Conservation (phyloP, 2,329 filamentous ascomycete genomes). For the Emydomyces testavorans region DNA sequence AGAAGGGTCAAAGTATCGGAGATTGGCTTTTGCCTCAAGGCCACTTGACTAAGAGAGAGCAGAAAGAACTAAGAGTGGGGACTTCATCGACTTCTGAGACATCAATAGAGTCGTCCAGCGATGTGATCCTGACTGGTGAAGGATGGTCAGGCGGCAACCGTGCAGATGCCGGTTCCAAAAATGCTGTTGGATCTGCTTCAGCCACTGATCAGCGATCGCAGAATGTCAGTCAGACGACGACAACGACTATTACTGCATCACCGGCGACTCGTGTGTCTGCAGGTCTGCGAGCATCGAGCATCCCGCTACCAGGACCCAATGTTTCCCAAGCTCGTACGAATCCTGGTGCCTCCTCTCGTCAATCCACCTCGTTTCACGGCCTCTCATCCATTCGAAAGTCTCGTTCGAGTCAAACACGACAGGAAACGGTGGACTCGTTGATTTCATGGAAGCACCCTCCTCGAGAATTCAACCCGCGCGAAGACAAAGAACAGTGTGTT, state of each 20-base stretch:
- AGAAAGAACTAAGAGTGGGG: not conserved
- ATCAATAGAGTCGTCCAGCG: not conserved
- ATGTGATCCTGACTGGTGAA: not conserved
- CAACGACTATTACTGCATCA: not conserved
- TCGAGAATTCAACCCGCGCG: not conserved
- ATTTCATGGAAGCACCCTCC: not conserved
- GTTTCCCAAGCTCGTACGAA: not conserved
- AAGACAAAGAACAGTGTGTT: constrained; percentile 7
- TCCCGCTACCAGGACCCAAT: not conserved
- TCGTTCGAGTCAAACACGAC: not conserved
- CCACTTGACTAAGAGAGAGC: constrained; percentile 18
- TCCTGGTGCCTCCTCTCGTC: not conserved
- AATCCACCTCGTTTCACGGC: not conserved
- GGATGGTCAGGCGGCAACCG: not conserved
- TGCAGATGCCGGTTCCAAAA: not conserved
- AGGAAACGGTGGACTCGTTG: not conserved
- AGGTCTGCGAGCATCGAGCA: not conserved
- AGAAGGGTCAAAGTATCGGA: constrained; percentile 27
- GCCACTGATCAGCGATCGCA: not conserved
- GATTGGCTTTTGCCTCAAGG: constrained; percentile 26
- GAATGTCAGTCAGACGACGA: not conserved
- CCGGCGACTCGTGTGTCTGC: not conserved
- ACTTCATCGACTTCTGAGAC: not conserved
- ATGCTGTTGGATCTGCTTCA: no score
- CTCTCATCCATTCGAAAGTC: not conserved